These are phyloP conservation scores for Coemansia sp. DNA, from an alignment of 192 early-diverging fungal genomes.

Conservation along the genomic window DNA sequence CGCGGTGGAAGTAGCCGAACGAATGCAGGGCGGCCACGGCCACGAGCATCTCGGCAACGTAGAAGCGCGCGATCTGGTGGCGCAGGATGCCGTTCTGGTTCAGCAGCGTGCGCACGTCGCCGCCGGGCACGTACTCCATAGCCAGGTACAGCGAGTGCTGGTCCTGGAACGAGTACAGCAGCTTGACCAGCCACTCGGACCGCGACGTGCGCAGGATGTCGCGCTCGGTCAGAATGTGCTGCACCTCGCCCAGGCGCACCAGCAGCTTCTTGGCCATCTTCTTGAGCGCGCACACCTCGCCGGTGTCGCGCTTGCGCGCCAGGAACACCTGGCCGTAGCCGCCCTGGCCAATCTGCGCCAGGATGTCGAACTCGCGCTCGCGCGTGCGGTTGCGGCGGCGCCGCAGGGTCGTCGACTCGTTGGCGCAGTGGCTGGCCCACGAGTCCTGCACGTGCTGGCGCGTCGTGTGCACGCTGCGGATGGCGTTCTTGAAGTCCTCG, in stretches of 20 bases:
- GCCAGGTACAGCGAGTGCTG: conserved; percentile 65
- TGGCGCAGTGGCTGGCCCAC: conserved; percentile 56
- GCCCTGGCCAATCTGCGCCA: conserved; percentile 72
- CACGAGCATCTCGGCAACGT: conserved; percentile 81
- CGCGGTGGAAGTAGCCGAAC: conserved; percentile 87
- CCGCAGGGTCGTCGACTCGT: conserved; percentile 58
- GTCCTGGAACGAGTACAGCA: conserved; percentile 87
- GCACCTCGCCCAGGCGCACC: conserved; percentile 60
- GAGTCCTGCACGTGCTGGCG: conserved; percentile 50
- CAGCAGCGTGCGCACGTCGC: conserved; percentile 73
- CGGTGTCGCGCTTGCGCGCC: conserved; percentile 62
- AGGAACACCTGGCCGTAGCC: conserved; percentile 76
- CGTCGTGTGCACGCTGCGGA: conserved; percentile 38
- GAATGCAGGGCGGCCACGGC: conserved; percentile 77
- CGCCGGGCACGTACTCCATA: conserved; percentile 64
- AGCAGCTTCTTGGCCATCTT: conserved; percentile 69
- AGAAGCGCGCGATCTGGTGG: conserved; percentile 77
- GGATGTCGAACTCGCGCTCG: conserved; percentile 62
- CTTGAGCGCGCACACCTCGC: conserved; percentile 68
- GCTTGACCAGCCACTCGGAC: conserved; percentile 78
- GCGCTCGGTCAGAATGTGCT: conserved; percentile 69
- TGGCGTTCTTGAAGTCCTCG: conserved; percentile 54
- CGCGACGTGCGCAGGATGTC: conserved; percentile 66
- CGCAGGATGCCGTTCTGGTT: conserved; percentile 67
- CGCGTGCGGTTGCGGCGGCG: conserved; percentile 61